Base-by-base conservation (phyloP, 148 eudicot genomes). In the Nepenthes mirabilis region DNA sequence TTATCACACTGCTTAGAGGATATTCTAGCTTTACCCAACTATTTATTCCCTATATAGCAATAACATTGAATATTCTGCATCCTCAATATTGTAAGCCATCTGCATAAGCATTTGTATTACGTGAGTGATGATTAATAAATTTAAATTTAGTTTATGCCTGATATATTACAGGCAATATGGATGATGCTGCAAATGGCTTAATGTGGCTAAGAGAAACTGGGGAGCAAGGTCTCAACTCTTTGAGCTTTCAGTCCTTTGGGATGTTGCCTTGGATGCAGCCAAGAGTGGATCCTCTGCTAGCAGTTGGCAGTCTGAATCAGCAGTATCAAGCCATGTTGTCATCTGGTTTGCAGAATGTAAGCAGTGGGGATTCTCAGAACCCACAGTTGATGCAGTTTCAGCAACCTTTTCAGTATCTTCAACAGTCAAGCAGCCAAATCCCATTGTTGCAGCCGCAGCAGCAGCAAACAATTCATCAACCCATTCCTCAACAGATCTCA, bases 191-290 rank as follows among this genome's bases (percentile, higher is more conserved):
- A 9, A 86, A 77, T 72, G 79, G 89, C 61, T 80, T 93, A 75
- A 69, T 86, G 71, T 93, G 99, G 99, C 62, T 93, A 58, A 86
- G 96, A 84, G 95, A 88, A 68, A 78, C 79, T 43, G 80, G 73
- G 43, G 96, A 88, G 33, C 95, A 79, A 66, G 91, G 87, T 45
- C 79, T 84, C 57, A 80, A 84, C 37, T 69, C 96, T 34, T 57
- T 82, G 61, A 86, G 79, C 67, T 86, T 86, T 62, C 96, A 80
- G 74, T 76, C 91, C 43, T 67, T 66, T 64, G 84, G 96, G 51
- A 82, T 88, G 87, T 65, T 77, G 55, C 96, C 99, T 3, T 88
- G 88, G 91, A 80, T 77, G 75, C 99, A 89, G 72, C 83, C 87
- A 60, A 80, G 91, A 65, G 68, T 74, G 35, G 91, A 93, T 59